Percentiles rank a stretch among this genome's conserved stretches.
Conservation (phyloP, 2,329 filamentous ascomycete genomes). For the Penicillium sp. region DNA sequence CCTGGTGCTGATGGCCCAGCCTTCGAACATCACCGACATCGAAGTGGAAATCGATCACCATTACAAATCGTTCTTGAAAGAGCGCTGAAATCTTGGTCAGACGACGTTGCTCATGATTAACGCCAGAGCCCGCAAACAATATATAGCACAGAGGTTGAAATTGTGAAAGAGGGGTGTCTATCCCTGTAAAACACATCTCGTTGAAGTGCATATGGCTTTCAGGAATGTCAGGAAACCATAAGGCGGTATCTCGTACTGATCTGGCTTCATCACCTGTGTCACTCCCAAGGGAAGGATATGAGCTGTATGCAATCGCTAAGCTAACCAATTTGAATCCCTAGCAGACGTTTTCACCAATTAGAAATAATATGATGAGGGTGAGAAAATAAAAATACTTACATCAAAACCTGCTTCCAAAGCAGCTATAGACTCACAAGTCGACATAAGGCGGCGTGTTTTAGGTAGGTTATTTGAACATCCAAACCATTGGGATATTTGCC, state of each 20-base stretch:
- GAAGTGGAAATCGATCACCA: not conserved
- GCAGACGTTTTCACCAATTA: not conserved
- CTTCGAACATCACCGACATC: not conserved
- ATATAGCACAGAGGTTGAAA: not conserved
- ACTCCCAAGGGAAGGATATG: not conserved
- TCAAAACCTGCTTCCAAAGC: not conserved
- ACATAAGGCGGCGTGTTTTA: not conserved
- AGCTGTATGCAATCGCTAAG: not conserved
- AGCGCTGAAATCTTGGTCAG: not conserved
- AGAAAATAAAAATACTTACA: not conserved
- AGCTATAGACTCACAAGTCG: not conserved
- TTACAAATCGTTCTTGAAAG: not conserved
- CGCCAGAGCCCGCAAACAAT: not conserved
- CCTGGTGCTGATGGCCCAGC: not conserved
- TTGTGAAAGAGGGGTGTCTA: not conserved
- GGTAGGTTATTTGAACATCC: not conserved
- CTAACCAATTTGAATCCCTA: not conserved
- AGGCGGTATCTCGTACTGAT: not conserved
- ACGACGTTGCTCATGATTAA: not conserved
- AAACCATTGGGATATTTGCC: not conserved
- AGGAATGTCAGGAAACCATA: not conserved
- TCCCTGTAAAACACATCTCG: not conserved
- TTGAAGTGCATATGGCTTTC: not conserved
- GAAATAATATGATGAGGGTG: not conserved
- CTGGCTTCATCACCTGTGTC: not conserved